Base-by-base conservation (phyloP, 768 basidiomycete genomes). In the Gelatoporia subvermispora region DNA sequence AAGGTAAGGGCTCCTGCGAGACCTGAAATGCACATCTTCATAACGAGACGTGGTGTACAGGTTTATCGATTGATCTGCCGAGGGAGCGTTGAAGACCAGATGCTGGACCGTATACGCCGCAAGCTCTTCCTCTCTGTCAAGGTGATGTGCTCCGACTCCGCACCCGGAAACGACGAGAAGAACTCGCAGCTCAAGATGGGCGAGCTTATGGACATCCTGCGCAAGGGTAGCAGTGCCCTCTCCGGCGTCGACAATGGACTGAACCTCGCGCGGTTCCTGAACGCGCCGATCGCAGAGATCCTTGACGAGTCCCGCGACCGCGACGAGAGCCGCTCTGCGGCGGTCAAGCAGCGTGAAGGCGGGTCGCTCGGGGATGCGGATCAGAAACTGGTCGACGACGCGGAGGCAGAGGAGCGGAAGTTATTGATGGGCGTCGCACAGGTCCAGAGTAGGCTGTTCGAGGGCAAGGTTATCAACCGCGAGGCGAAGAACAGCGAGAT, bases 31-130 rank as follows among this genome's bases (percentile, higher is more conserved):
- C n/a, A 22, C 15, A 5, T 31, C 9, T 18, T 35, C 11, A 37
- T 51, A 28, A 15, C 39, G 28, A 43, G 52, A 15, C 21, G 2
- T 22, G 35, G 20, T 18, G n/a, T 39, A 2, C 50, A 79, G 78
- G 84, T 88, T 1, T 83, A 84, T 59, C 76, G 84, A 21, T 66
- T 88, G 25, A 81, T 88, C 39, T 84, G 82, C 51, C 74, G 75
- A 43, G 81, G 79, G 11, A 81, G 78, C 39, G 86, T 88, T 36
- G 86, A 88, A 59, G 86, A 88, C 59, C 84, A 87, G 53, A 85
- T 86, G 73, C 71, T 87, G 35, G 81, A 83, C 52, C 74, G 84
- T 25, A 76, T 85, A 45, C 81, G 84, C 39, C 77, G 80, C 45
- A 88, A 88, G 63, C 69, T 88, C 5, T 84, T 82, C 61, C 70